These are phyloP conservation scores for Penicillium hordei DNA, from an alignment of 2,329 filamentous ascomycete species.

Conservation along the genomic window DNA sequence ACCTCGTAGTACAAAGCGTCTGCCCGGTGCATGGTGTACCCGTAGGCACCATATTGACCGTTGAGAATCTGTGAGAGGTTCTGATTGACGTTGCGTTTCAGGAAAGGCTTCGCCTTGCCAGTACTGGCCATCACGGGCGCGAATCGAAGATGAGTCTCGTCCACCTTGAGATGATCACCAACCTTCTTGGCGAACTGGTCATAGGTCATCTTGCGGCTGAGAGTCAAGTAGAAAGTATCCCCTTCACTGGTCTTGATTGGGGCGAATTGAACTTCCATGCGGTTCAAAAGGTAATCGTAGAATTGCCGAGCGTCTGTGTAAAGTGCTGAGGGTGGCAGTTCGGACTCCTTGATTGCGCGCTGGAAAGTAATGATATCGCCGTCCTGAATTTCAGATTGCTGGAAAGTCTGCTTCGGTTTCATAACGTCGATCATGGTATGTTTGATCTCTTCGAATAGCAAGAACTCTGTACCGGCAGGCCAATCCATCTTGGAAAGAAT, in stretches of 20 bases:
- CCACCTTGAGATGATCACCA: constrained; percentile 71
- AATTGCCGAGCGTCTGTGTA: constrained; percentile 74
- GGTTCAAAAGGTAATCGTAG: constrained; percentile 90
- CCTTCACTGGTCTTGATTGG: constrained; percentile 57
- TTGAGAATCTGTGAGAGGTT: constrained; percentile 78
- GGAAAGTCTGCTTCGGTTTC: constrained; percentile 85
- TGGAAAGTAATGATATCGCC: constrained; percentile 98
- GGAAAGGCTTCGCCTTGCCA: constrained; percentile 72
- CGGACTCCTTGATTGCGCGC: constrained; percentile 52
- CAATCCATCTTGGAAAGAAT: constrained; percentile 85
- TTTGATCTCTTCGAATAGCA: constrained; percentile 96
- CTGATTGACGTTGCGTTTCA: constrained; percentile 70
- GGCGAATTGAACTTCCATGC: constrained; percentile 74
- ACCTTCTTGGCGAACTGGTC: constrained; percentile 83
- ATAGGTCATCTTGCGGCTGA: constrained; percentile 88
- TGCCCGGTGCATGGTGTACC: constrained; percentile 64
- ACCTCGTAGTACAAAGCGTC: constrained; percentile 91
- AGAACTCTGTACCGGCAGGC: constrained; percentile 70
- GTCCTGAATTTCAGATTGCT: constrained; percentile 91
- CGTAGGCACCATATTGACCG: constrained; percentile 69
- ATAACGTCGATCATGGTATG: constrained; percentile 94
- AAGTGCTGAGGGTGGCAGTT: constrained; percentile 45
- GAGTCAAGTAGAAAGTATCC: constrained; percentile 71
- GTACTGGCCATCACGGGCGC: constrained; percentile 77
- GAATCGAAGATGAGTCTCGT: constrained; percentile 86